Evolutionary conservation across 1,139 yeast species (phyloP).

Genomic region (Geotrichum fermentans): DNA sequence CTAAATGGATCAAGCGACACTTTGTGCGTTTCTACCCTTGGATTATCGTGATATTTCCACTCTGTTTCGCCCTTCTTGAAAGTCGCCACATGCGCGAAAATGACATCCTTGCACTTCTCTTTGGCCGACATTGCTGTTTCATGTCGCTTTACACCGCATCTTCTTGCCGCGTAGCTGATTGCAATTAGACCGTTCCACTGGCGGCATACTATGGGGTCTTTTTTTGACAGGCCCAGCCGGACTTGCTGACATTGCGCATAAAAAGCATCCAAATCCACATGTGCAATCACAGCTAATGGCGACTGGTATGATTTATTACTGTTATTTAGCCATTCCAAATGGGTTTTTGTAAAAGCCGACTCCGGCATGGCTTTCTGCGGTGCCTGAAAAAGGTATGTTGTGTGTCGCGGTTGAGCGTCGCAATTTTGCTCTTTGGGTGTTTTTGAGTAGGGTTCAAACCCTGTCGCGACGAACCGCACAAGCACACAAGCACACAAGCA

Average conservation of each 20-base stretch:
- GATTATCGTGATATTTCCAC: slow-evolving; percentile 65
- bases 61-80: slow-evolving; percentile 78
- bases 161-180: slow-evolving; percentile 72
- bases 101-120: slow-evolving; percentile 66
- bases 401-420: background rate
- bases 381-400: background rate
- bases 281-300: slow-evolving; percentile 77
- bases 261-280: slow-evolving; percentile 88
- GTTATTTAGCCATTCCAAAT: slow-evolving; percentile 26
- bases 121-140: slow-evolving; percentile 64
- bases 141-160: slow-evolving; percentile 75
- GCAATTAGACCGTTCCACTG: slow-evolving; percentile 92
- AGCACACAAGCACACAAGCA: too few relatives aligned
- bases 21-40: slow-evolving; percentile 50
- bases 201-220: slow-evolving; percentile 87
- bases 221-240: slow-evolving; percentile 55
- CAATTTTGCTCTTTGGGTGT: background rate
- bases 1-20: slow-evolving; percentile 90
- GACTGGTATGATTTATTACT: slow-evolving; percentile 38
- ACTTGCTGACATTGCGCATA: slow-evolving; percentile 92
- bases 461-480: too few relatives aligned
- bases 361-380: background rate
- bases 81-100: slow-evolving; percentile 90
- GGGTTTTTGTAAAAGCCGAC: slow-evolving; percentile 23
- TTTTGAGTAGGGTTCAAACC: too few relatives aligned